A percentile compares a stretch with the other conserved stretches of the same genome.
These are phyloP conservation scores for Microdochium trichocladiopsis DNA, from an alignment of 2,329 filamentous ascomycete species.

Conservation along the genomic window DNA sequence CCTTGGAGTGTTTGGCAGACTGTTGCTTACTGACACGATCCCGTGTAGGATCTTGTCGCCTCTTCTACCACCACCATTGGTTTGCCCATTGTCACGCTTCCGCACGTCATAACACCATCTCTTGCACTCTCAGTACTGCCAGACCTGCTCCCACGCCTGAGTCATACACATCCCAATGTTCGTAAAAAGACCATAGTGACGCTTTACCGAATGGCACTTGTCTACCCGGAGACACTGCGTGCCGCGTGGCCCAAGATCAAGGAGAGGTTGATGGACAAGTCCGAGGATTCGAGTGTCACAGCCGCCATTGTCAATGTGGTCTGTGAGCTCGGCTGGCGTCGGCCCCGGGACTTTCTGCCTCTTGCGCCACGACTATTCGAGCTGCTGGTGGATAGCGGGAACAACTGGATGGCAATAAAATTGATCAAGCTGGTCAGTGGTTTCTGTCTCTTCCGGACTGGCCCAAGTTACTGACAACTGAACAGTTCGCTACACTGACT, in stretches of 20 bases:
- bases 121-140: constrained; percentile 83
- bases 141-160: constrained; percentile 79
- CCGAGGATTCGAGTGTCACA: constrained; percentile 87
- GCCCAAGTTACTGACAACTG: constrained; percentile 12
- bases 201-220: constrained; percentile 83
- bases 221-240: constrained; percentile 91
- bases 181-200: constrained; percentile 96
- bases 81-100: constrained; percentile 82
- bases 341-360: constrained; percentile 88
- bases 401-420: constrained; percentile 99
- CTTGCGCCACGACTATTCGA: constrained; percentile 89
- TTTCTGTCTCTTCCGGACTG: constrained; percentile 3
- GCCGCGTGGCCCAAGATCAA: constrained; percentile 97
- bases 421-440: constrained; percentile 80
- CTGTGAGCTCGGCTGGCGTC: constrained; percentile 89
- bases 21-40: not conserved
- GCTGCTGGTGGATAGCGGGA: constrained; percentile 80
- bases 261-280: constrained; percentile 81
- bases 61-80: constrained; percentile 70
- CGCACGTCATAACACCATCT: constrained; percentile 88
- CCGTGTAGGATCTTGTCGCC: constrained; percentile 60
- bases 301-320: constrained; percentile 95
- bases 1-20: constrained; percentile 3
- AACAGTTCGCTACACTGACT: constrained; percentile 85
- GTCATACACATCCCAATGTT: constrained; percentile 77